phyloP scores from a whole-genome alignment of 176 grass and related monocot genomes.

The Phoenix dactylifera region DNA sequence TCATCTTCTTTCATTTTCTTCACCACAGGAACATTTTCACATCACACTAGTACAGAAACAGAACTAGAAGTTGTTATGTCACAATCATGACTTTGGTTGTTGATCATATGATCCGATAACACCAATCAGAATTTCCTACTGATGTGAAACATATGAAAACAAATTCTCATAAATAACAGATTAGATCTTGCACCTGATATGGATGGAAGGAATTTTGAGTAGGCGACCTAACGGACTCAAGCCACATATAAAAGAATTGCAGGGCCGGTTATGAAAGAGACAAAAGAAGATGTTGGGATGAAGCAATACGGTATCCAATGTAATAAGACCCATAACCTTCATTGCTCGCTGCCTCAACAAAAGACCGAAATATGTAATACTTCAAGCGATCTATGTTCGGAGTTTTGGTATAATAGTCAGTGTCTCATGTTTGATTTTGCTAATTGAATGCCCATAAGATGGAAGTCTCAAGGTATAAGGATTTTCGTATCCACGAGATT shows the following conservation, averaged over 20 bases:
- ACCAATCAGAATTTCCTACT: slow-evolving; percentile 8
- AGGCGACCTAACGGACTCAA: slow-evolving; percentile 27
- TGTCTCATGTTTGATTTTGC: neutral
- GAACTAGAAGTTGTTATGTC: too few species aligned
- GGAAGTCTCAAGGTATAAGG: too few species aligned
- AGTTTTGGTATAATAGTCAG: neutral
- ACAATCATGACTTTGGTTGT: too few species aligned
- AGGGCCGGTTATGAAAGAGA: neutral
- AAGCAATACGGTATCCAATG: neutral
- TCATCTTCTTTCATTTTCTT: too few species aligned
- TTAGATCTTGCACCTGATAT: slow-evolving; percentile 21
- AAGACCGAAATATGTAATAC: neutral
- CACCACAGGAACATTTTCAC: too few species aligned
- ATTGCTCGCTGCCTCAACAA: neutral
- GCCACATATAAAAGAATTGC: too few species aligned
- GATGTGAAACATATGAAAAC: slow-evolving; percentile 25
- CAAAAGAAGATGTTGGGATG: neutral
- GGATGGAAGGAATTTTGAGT: slow-evolving; percentile 6
- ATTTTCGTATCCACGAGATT: too few species aligned
- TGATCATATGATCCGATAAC: too few species aligned
- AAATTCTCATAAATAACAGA: neutral
- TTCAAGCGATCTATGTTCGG: too few species aligned
- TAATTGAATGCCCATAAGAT: neutral
- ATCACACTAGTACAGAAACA: too few species aligned
- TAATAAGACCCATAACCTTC: neutral